These are phyloP conservation scores for Gentiana straminea DNA, from an alignment of 257 asterid genomes.

Conservation along the genomic window DNA sequence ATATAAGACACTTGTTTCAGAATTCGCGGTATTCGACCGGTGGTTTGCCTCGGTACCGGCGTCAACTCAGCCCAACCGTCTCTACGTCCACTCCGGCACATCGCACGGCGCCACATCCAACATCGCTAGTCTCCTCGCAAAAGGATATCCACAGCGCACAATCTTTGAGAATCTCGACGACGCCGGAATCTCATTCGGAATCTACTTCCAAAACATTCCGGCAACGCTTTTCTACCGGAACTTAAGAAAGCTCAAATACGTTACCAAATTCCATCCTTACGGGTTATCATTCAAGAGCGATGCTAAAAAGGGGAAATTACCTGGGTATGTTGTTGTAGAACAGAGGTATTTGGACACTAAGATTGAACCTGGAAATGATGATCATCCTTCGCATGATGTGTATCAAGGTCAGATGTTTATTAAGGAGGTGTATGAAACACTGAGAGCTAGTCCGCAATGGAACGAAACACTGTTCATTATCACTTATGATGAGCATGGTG, in stretches of 20 bases:
- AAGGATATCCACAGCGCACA: slow-evolving; percentile 79
- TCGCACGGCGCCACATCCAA: slow-evolving; percentile 93
- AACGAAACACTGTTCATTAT: slow-evolving; percentile 52
- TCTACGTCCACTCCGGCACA: slow-evolving; percentile 84
- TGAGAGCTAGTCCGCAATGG: slow-evolving; percentile 83
- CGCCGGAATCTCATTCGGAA: slow-evolving; percentile 47
- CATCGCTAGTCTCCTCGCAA: slow-evolving; percentile 27
- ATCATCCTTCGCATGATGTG: slow-evolving; percentile 91
- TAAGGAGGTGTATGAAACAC: slow-evolving; percentile 86
- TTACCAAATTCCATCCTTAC: slow-evolving; percentile 46
- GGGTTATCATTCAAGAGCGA: slow-evolving; percentile 41
- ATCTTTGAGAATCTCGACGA: slow-evolving; percentile 62
- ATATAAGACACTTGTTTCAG: slow-evolving; percentile 53
- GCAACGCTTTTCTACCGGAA: slow-evolving; percentile 59
- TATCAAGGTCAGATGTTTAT: slow-evolving; percentile 73
- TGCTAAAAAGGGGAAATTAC: slow-evolving; percentile 54
- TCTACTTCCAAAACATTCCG: slow-evolving; percentile 75
- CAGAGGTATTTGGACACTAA: slow-evolving; percentile 70
- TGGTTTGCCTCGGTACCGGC: slow-evolving; percentile 97
- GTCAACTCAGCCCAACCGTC: slow-evolving; percentile 85
- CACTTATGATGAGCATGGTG: slow-evolving; percentile 96
- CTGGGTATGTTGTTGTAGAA: slow-evolving; percentile 76
- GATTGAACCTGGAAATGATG: slow-evolving; percentile 68
- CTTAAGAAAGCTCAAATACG: slow-evolving; percentile 58
- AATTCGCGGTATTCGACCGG: slow-evolving; percentile 78